Evolutionary conservation across 129 eudicot species (phyloP), one percentile per base, ranked within the genome.

Genomic region (Escallonia rubra): DNA sequence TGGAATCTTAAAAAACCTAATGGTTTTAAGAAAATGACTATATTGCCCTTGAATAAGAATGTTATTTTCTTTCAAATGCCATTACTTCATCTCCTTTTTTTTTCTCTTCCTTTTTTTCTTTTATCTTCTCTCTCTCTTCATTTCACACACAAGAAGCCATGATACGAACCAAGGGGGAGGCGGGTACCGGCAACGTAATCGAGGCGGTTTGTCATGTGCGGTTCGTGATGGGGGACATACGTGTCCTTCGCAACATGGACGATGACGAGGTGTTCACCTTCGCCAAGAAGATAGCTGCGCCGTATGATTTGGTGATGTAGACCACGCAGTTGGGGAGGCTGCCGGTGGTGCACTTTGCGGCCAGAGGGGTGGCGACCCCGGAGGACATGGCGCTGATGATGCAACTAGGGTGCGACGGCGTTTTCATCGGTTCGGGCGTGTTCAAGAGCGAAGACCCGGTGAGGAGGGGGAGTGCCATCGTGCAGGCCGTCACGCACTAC

Each of bases 341-440:
- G 14, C 86, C 86, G 3, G 86, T 81, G n/a, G 82, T 81, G 47
- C 86, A 81, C 14, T 81, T 81, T 48, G 86, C 86, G 0, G 86
- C 86, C 0, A 82, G 82, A 0, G 86, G 86, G 6, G 86, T 81
- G 39, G 86, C 82, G 1, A 81, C 86, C 8, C 86, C 86, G 7
- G 82, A 82, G 6, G 86, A 81, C 40, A 82, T 82, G 11, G 86
- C 82, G 16, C 70, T 81, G 62, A 81, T 81, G 86, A 81, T 81
- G 86, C 86, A 81, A 53, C 48, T 81, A 74, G 86, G 86, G 7
- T 81, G 86, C 34, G 86, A 76, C 9, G 86, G 86, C 1, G 86
- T 81, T 1, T 81, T 81, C 60, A 82, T 81, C 3, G 86, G 86
- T 4, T 81, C 82, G 0, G 86, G 86, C 2, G 82, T 81, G 68